phyloP scores from a whole-genome alignment of 2,329 filamentous ascomycete species.

The Trichoderma citrinoviride region DNA sequence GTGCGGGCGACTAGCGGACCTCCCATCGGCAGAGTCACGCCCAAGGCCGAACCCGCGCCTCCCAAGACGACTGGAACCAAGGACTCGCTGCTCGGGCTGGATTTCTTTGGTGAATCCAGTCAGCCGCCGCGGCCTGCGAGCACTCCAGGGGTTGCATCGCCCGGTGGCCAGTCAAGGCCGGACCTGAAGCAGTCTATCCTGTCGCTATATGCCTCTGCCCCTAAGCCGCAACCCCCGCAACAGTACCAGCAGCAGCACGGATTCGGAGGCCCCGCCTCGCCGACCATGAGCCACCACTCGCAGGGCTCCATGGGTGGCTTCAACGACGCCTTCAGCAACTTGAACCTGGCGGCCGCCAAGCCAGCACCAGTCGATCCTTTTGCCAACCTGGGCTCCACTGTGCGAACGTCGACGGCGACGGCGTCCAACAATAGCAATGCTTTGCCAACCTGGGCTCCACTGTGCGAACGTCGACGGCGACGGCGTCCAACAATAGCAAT shows the following conservation, averaged over 20 bases:
- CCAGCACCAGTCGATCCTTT: conserved; percentile 52
- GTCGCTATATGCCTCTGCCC: conserved; percentile 84
- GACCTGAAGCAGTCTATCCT: conserved; percentile 97
- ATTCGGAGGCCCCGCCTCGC: conserved; percentile 66
- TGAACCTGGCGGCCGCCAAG: conserved; percentile 50
- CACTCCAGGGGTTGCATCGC: conserved; percentile 63
- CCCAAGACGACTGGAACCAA: conserved; percentile 70
- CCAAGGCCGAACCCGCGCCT: conserved; percentile 62
- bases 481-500: conserved; percentile 33
- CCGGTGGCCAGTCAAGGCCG: conserved; percentile 70
- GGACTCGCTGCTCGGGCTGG: conserved; percentile 86
- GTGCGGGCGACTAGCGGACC: conserved; percentile 68
- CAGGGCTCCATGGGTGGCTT: conserved; percentile 59
- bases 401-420: conserved; percentile 31
- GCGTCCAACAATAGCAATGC: conserved; percentile 24
- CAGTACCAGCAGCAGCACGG: conserved; percentile 51
- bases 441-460: conserved; percentile 58
- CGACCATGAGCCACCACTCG: conserved; percentile 48
- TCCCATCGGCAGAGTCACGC: conserved; percentile 53
- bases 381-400: conserved; percentile 50
- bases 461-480: conserved; percentile 28
- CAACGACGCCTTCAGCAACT: conserved; percentile 67
- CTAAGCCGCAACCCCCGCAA: conserved; percentile 66
- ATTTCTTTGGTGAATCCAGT: conserved; percentile 79
- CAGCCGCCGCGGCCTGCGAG: conserved; percentile 79